phyloP scores from a whole-genome alignment of 2,329 filamentous ascomycete species.

The Scytalidium lignicola region DNA sequence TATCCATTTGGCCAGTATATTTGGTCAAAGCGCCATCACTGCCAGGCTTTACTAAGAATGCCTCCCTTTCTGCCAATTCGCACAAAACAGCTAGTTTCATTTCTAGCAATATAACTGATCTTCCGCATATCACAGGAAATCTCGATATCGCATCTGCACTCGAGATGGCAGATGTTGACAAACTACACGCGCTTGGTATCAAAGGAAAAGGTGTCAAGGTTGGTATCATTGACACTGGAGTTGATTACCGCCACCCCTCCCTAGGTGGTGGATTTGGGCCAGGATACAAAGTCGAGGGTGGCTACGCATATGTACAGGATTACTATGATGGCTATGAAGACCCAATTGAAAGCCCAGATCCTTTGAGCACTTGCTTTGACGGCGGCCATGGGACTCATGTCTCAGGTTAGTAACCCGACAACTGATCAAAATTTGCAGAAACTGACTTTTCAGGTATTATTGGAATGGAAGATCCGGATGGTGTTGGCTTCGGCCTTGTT shows the following conservation, averaged over 20 bases:
- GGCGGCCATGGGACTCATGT: slow-evolving; percentile 53
- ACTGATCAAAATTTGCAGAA: too few species aligned
- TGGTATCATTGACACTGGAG: slow-evolving; percentile 32
- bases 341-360: slow-evolving; percentile 1
- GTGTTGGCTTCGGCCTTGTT: slow-evolving; percentile 47
- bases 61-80: too few species aligned
- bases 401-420: too few species aligned
- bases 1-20: slow-evolving; percentile 3
- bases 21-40: too few species aligned
- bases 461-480: slow-evolving; percentile 57
- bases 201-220: slow-evolving; percentile 41
- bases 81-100: too few species aligned
- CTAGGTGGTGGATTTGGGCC: slow-evolving; percentile 60
- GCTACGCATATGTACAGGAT: slow-evolving; percentile 51
- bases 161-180: slow-evolving; percentile 27
- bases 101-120: too few species aligned
- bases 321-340: slow-evolving; percentile 9
- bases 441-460: slow-evolving; percentile 22
- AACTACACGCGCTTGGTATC: slow-evolving; percentile 37
- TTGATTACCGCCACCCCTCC: slow-evolving; percentile 59
- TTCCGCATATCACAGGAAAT: background rate
- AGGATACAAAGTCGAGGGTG: slow-evolving; percentile 52
- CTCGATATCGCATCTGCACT: slow-evolving; percentile 1
- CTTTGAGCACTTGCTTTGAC: background rate
- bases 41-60: too few species aligned